Conservation (phyloP, 495 filamentous ascomycete genomes). For the Clohesyomyces aquaticus region DNA sequence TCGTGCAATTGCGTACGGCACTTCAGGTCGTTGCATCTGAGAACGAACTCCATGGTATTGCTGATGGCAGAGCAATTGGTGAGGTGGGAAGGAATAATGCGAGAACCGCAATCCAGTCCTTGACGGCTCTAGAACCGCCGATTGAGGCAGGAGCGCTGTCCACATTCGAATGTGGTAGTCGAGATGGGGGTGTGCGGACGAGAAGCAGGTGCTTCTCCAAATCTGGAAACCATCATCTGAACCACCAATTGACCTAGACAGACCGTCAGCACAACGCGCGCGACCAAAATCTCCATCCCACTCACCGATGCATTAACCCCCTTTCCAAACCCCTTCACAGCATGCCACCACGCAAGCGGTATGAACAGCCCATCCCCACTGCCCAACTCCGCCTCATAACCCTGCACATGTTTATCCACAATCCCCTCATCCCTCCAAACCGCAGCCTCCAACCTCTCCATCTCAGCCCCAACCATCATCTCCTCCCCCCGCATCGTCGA, state of each 20-base stretch:
- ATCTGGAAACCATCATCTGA: slow-evolving; percentile 58
- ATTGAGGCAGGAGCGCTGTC: slow-evolving; percentile 1
- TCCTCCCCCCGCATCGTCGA: slow-evolving; percentile 74
- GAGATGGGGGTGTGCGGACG: too few species aligned
- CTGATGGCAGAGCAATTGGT: neutral
- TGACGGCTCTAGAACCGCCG: too few species aligned
- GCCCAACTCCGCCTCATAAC: slow-evolving; percentile 60
- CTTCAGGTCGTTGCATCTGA: slow-evolving; percentile 82
- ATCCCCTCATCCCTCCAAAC: slow-evolving; percentile 70
- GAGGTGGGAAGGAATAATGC: slow-evolving; percentile 11
- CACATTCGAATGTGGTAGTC: too few species aligned
- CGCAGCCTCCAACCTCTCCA: slow-evolving; percentile 62
- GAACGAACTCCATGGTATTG: slow-evolving; percentile 62
- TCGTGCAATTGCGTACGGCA: slow-evolving; percentile 75
- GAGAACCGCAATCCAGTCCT: too few species aligned
- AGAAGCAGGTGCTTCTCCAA: neutral
- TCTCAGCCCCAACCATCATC: slow-evolving; percentile 86
- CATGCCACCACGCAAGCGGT: slow-evolving; percentile 96
- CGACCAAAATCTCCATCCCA: slow-evolving; percentile 32
- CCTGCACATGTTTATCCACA: slow-evolving; percentile 40
- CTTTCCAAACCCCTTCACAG: slow-evolving; percentile 71
- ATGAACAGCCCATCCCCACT: slow-evolving; percentile 82
- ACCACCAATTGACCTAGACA: slow-evolving; percentile 88
- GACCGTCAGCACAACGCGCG: slow-evolving; percentile 44
- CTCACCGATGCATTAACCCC: slow-evolving; percentile 70